Conservation (phyloP, 352 stramenopile genomes). For the Pythium diclinum region DNA sequence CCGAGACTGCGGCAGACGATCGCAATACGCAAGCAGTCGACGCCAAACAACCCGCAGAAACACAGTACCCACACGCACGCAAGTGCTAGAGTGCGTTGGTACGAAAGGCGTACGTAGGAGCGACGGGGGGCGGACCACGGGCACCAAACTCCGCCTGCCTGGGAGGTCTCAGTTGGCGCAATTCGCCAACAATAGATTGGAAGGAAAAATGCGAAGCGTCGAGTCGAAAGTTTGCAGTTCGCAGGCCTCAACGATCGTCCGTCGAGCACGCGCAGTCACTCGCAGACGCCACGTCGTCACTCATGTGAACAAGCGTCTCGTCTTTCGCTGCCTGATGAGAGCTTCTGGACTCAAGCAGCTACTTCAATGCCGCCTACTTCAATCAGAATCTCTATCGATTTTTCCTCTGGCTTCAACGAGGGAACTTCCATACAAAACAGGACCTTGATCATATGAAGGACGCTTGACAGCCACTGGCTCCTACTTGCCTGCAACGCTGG, state of each 20-base stretch:
- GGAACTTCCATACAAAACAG: not conserved
- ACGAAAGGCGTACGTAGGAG: not conserved
- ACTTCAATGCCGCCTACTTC: not conserved
- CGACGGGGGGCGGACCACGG: not conserved
- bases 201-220: conserved; percentile 7
- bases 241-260: not conserved
- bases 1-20: not conserved
- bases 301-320: not conserved
- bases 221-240: conserved; percentile 5
- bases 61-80: not conserved
- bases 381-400: not conserved
- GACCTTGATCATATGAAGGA: not conserved
- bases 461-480: not conserved
- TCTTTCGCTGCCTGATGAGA: not conserved
- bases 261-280: not conserved
- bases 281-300: not conserved
- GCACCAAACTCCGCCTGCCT: not conserved
- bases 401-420: not conserved
- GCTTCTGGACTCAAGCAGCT: not conserved
- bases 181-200: not conserved
- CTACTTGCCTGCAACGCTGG: not conserved
- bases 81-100: not conserved
- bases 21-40: not conserved
- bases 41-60: not conserved
- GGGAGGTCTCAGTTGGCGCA: conserved; percentile 3